phyloP scores from a whole-genome alignment of 139 green algal genomes.

The Protoeuglena noctilucae region DNA sequence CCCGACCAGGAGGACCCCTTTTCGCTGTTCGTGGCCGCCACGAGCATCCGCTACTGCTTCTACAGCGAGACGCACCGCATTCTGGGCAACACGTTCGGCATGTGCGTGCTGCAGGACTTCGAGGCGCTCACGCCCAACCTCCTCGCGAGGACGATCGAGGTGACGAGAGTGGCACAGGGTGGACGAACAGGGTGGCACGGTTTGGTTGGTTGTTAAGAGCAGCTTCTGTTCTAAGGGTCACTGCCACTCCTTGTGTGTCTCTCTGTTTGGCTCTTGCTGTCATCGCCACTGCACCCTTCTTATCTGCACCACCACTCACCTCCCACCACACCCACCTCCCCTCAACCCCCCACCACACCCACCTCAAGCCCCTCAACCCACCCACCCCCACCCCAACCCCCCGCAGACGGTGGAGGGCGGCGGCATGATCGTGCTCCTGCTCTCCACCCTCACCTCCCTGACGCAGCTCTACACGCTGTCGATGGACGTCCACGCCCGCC shows the following conservation, averaged over 20 bases:
- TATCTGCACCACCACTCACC: too few relatives aligned
- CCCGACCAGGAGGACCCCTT: conserved; percentile 96
- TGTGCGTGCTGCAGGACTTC: conserved; percentile 99
- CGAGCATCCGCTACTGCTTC: conserved; percentile 95
- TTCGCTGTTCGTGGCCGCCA: conserved; percentile 85
- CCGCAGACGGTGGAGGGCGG: conserved; percentile 97
- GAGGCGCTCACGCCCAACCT: conserved; percentile 96
- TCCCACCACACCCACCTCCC: too few relatives aligned
- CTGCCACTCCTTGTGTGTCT: too few relatives aligned
- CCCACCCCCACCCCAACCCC: conserved; percentile 30
- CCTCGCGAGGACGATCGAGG: too few relatives aligned
- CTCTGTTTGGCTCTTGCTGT: too few relatives aligned
- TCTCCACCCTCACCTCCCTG: conserved; percentile 70
- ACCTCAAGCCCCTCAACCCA: too few relatives aligned
- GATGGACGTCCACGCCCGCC: conserved; percentile 90
- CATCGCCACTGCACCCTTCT: too few relatives aligned
- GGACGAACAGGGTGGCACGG: too few relatives aligned
- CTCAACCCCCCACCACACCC: background rate
- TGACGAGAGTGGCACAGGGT: too few relatives aligned
- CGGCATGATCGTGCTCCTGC: conserved; percentile 81
- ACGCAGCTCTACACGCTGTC: conserved; percentile 85
- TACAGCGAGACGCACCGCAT: conserved; percentile 95
- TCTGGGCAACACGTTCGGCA: conserved; percentile 94
- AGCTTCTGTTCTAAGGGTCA: too few relatives aligned
- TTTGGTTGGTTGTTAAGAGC: too few relatives aligned